Conservation (phyloP, 2,329 filamentous ascomycete species). For the Calonectria naviculata region DNA sequence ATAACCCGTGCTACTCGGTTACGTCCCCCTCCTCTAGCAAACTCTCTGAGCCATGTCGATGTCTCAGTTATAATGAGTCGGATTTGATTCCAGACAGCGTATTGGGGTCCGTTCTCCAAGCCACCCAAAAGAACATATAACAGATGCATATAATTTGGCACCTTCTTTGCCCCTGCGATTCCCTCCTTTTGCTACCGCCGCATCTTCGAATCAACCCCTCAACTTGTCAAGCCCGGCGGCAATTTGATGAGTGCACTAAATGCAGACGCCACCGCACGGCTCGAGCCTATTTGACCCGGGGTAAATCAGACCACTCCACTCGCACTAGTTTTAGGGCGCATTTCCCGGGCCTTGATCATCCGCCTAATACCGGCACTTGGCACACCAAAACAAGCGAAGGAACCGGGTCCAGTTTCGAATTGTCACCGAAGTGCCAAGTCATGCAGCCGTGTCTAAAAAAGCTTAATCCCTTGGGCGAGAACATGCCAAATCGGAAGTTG, state of each 20-base stretch:
- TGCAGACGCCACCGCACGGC: background rate
- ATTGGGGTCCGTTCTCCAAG: background rate
- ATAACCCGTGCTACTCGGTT: background rate
- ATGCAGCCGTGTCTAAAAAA: background rate
- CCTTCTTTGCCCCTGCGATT: background rate
- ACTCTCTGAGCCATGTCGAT: background rate
- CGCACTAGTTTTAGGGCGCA: background rate
- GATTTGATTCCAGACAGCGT: too few species aligned
- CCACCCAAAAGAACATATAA: background rate
- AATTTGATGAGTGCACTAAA: background rate
- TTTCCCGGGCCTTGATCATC: background rate
- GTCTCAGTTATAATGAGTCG: background rate
- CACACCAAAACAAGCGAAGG: background rate
- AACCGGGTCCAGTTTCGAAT: background rate
- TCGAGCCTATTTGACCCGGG: background rate
- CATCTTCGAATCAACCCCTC: background rate
- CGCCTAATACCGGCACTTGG: background rate
- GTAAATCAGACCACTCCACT: background rate
- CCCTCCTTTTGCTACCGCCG: background rate
- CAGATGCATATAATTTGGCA: background rate
- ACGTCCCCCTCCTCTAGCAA: background rate
- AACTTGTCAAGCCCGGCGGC: background rate
- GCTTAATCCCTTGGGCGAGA: background rate
- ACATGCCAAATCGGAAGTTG: background rate
- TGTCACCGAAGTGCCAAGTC: background rate